Evolutionary conservation across 2,329 filamentous ascomycete species (phyloP).

Genomic region (Alternaria triticimaculans): DNA sequence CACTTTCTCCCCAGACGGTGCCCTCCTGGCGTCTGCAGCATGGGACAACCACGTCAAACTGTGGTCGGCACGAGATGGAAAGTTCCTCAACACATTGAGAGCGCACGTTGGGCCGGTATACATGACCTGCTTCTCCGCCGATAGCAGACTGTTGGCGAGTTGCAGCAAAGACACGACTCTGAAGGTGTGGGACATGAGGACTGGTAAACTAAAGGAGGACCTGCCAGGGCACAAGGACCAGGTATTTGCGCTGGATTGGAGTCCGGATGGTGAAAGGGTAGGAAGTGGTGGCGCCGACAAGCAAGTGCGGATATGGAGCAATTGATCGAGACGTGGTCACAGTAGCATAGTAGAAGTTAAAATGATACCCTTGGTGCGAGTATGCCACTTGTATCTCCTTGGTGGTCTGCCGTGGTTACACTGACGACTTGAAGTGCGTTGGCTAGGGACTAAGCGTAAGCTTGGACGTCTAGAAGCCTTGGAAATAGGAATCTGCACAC

Average conservation of each 20-base stretch:
- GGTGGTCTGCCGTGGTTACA: neutral
- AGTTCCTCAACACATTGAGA: slow-evolving; percentile 84
- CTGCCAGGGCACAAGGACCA: slow-evolving; percentile 90
- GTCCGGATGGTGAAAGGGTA: slow-evolving; percentile 85
- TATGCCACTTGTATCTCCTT: neutral
- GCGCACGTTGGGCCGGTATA: slow-evolving; percentile 94
- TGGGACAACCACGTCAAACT: slow-evolving; percentile 97
- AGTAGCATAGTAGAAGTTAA: slow-evolving; percentile 3
- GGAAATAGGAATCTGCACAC: neutral
- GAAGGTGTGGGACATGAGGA: slow-evolving; percentile 92
- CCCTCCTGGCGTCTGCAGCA: slow-evolving; percentile 82
- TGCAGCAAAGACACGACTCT: slow-evolving; percentile 91
- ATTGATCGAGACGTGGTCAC: slow-evolving; percentile 47
- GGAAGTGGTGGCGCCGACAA: slow-evolving; percentile 95
- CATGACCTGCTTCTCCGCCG: slow-evolving; percentile 89
- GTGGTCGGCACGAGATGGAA: slow-evolving; percentile 79
- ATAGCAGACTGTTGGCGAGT: slow-evolving; percentile 87
- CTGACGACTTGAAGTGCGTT: neutral
- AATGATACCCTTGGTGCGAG: slow-evolving; percentile 17
- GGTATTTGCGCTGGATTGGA: slow-evolving; percentile 95
- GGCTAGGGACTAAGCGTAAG: neutral
- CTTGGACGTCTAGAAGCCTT: neutral
- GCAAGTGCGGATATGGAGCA: slow-evolving; percentile 69
- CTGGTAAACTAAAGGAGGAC: slow-evolving; percentile 81
- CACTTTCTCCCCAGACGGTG: slow-evolving; percentile 88